Evolutionary conservation across 1,284 basidiomycete genomes (phyloP).

Genomic region (Fomitiporia mediterranea): DNA sequence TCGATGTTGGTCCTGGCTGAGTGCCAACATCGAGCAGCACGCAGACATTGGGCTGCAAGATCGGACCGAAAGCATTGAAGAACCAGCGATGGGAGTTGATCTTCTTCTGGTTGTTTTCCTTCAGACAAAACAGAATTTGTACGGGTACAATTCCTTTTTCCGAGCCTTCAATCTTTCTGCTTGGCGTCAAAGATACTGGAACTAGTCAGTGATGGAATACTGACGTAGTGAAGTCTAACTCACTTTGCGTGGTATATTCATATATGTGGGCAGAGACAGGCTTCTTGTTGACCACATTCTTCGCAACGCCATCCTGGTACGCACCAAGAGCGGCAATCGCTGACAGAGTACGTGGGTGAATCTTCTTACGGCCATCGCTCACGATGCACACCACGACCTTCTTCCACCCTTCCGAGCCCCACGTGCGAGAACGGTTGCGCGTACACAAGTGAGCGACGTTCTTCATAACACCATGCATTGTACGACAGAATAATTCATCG

Average conservation of each 20-base stretch:
- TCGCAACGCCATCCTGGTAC: conserved; percentile 88
- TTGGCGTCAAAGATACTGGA: conserved; percentile 76
- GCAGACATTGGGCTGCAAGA: conserved; percentile 85
- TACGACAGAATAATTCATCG: conserved; percentile 73
- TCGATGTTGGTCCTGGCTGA: conserved; percentile 81
- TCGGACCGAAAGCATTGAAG: conserved; percentile 81
- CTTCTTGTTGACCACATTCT: conserved; percentile 84
- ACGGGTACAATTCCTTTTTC: conserved; percentile 82
- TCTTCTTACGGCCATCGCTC: conserved; percentile 63
- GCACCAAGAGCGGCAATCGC: conserved; percentile 86
- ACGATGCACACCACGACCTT: conserved; percentile 66
- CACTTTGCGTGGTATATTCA: conserved; percentile 89
- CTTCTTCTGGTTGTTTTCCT: conserved; percentile 90
- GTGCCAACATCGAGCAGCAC: conserved; percentile 95
- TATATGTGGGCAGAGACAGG: conserved; percentile 91
- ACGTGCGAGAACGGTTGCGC: conserved; percentile 81
- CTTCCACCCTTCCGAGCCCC: conserved; percentile 98
- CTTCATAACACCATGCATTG: conserved; percentile 92
- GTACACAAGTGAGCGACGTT: conserved; percentile 82
- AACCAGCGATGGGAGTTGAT: conserved; percentile 95
- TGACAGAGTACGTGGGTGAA: conserved; percentile 80
- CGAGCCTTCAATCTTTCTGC: conserved; percentile 77
- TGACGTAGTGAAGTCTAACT: conserved; percentile 27
- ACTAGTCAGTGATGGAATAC: conserved; percentile 15
- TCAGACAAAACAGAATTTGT: conserved; percentile 92